A percentile compares a stretch with the other conserved stretches of the same genome.
These are phyloP conservation scores for Neotropicomus parvogracilis DNA, from an alignment of 1,284 basidiomycete species.

Conservation along the genomic window DNA sequence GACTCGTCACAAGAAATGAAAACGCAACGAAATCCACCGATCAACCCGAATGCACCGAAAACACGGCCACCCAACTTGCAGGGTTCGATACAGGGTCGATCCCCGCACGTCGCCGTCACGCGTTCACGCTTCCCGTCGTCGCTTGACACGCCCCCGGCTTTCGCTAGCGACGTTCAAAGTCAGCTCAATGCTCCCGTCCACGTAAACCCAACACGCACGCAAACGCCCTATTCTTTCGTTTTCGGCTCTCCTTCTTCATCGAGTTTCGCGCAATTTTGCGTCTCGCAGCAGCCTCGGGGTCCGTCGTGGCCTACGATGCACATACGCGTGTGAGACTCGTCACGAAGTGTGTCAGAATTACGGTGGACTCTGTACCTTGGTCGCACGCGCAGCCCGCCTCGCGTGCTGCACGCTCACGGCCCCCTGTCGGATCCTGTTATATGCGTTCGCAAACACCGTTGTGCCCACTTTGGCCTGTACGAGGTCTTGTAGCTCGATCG, in stretches of 20 bases:
- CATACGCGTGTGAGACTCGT: too few relatives aligned
- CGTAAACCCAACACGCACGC: slow-evolving; percentile 41
- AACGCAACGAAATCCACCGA: not conserved
- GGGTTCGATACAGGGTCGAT: too few relatives aligned
- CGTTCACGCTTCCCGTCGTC: slow-evolving; percentile 31
- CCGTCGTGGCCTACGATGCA: slow-evolving; percentile 57
- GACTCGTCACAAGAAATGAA: not conserved
- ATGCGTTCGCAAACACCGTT: slow-evolving; percentile 74
- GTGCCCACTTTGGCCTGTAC: slow-evolving; percentile 85
- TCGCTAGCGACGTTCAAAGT: slow-evolving; percentile 30
- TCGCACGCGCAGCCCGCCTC: slow-evolving; percentile 62
- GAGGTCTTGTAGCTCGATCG: slow-evolving; percentile 84
- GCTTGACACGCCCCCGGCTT: slow-evolving; percentile 38
- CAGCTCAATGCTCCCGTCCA: not conserved
- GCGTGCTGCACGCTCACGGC: slow-evolving; percentile 69
- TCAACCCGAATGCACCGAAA: too few relatives aligned
- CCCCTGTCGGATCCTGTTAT: slow-evolving; percentile 76
- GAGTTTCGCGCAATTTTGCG: slow-evolving; percentile 66
- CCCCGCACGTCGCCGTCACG: not conserved
- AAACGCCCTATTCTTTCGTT: slow-evolving; percentile 65
- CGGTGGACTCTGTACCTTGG: slow-evolving; percentile 42
- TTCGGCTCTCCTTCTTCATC: slow-evolving; percentile 78
- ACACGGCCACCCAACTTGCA: too few relatives aligned
- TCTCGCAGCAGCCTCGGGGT: slow-evolving; percentile 77
- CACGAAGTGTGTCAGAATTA: too few relatives aligned